These are phyloP conservation scores for Termitomyces sp. DNA, from an alignment of 768 basidiomycete genomes.

Conservation along the genomic window DNA sequence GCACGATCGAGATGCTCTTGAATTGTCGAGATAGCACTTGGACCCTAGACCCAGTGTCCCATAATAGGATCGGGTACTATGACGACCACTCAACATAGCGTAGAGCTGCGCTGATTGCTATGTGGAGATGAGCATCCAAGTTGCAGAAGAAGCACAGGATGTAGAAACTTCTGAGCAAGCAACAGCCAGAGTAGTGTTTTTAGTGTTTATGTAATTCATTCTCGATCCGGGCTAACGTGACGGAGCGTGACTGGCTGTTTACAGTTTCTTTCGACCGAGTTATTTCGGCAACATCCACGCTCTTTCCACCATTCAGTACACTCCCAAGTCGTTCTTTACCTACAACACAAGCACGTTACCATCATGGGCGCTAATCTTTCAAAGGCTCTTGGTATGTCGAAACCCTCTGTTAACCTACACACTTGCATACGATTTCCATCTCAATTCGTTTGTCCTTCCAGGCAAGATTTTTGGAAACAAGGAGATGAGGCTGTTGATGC, in stretches of 20 bases:
- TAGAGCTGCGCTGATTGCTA: not conserved
- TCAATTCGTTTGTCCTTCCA: constrained; percentile 24
- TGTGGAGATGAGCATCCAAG: no score
- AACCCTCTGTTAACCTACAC: constrained; percentile 2
- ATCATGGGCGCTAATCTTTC: constrained; percentile 87
- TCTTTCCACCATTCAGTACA: constrained; percentile 20
- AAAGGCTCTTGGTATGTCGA: constrained; percentile 66
- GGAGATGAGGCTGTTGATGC: constrained; percentile 97
- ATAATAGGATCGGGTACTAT: not conserved
- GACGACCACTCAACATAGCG: not conserved
- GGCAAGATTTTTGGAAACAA: constrained; percentile 97
- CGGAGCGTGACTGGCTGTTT: constrained; percentile 7
- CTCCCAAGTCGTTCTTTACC: constrained; percentile 65
- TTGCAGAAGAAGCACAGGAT: no score
- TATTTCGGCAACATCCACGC: constrained; percentile 15
- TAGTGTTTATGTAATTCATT: constrained; percentile 2
- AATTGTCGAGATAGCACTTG: not conserved
- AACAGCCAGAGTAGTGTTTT: no score
- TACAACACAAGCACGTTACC: constrained; percentile 25
- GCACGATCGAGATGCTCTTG: not conserved
- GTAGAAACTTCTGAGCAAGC: no score
- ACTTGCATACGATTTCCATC: constrained; percentile 7
- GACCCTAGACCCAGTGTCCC: no score
- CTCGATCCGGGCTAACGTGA: constrained; percentile 5
- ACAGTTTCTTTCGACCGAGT: constrained; percentile 14